Evolutionary conservation across 306 rosid species (phyloP).

Genomic region (Lotus japonicus): DNA sequence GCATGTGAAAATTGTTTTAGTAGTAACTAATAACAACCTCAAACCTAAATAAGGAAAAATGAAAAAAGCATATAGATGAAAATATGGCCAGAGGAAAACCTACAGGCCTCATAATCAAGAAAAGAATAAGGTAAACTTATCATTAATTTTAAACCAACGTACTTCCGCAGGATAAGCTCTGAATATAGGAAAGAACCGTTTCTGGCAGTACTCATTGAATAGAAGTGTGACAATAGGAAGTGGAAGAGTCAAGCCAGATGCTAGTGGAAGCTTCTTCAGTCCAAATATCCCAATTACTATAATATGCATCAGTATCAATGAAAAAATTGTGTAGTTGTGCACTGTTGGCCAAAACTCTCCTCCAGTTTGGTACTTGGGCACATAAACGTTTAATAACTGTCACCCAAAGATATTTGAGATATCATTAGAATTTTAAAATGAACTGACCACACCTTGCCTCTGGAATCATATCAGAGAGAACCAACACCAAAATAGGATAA

Average conservation of each 20-base stretch:
- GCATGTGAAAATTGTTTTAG: no score
- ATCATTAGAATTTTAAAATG: not conserved
- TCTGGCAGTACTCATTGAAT: constrained; percentile 64
- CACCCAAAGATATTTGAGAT: constrained; percentile 2
- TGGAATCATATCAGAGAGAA: not conserved
- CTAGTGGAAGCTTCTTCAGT: constrained; percentile 59
- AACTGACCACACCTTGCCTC: not conserved
- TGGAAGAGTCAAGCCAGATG: constrained; percentile 49
- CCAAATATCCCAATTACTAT: constrained; percentile 81
- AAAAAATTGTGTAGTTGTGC: constrained; percentile 58
- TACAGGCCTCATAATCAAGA: not conserved
- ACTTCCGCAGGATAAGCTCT: constrained; percentile 58
- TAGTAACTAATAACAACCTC: no score
- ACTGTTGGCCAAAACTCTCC: constrained; percentile 78
- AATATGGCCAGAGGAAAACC: not conserved
- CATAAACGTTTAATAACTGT: constrained; percentile 73
- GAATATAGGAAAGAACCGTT: constrained; percentile 69
- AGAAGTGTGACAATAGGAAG: constrained; percentile 80
- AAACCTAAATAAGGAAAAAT: no score
- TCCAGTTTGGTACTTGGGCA: constrained; percentile 51
- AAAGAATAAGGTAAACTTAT: not conserved
- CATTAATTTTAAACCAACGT: constrained; percentile 9
- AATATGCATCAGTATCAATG: constrained; percentile 72
- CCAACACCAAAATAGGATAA: not conserved
- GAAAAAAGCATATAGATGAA: no score